These are phyloP conservation scores for Torrubiellomyces zombiae DNA, from an alignment of 2,329 filamentous ascomycete genomes.

Conservation along the genomic window DNA sequence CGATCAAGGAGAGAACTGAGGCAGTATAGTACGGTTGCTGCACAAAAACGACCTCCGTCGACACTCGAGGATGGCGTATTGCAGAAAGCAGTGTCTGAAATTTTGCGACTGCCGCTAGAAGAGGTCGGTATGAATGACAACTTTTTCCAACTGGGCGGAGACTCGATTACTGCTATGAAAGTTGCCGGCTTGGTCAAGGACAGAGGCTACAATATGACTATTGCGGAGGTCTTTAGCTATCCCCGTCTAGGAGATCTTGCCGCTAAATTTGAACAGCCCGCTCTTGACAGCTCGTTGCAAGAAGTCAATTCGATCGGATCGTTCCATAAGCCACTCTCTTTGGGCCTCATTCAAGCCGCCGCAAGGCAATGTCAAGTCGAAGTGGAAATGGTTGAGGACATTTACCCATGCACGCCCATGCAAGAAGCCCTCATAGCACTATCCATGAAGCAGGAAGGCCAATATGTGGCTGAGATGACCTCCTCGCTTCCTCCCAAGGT, in stretches of 20 bases:
- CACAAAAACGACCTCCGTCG: too few species aligned
- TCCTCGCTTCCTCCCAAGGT: not conserved
- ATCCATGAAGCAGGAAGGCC: not conserved
- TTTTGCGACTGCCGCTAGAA: constrained; percentile 11
- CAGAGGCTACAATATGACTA: constrained; percentile 1
- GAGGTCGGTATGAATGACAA: constrained; percentile 14
- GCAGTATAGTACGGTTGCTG: too few species aligned
- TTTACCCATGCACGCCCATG: constrained; percentile 1
- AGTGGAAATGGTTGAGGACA: constrained; percentile 1
- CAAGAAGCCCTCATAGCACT: not conserved
- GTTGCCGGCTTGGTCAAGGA: constrained; percentile 12
- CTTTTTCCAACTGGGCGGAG: constrained; percentile 25
- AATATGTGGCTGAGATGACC: not conserved
- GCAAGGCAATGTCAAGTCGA: not conserved
- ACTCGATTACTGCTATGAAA: constrained; percentile 28
- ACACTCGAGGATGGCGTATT: constrained; percentile 13
- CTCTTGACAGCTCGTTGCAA: too few species aligned
- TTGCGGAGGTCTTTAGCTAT: constrained; percentile 2
- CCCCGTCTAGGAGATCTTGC: constrained; percentile 3
- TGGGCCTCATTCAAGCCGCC: not conserved
- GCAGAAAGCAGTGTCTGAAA: constrained; percentile 12
- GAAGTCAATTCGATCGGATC: too few species aligned
- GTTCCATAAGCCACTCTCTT: too few species aligned
- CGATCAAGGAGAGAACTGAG: too few species aligned
- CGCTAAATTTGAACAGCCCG: not conserved